Conservation (phyloP, 495 filamentous ascomycete genomes). For the Neurospora sublineolata region DNA sequence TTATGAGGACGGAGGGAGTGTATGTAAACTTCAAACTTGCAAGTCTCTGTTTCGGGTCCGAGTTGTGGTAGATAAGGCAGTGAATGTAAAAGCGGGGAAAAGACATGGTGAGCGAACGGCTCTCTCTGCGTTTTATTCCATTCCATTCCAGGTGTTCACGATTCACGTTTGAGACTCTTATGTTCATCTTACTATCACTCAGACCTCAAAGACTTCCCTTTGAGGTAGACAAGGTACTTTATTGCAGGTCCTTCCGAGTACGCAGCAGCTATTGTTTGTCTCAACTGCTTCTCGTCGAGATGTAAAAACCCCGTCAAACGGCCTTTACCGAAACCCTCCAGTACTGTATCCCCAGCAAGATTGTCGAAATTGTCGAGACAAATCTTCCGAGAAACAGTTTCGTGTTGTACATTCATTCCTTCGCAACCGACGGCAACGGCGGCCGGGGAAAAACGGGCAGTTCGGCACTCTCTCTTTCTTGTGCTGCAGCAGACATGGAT, state of each 20-base stretch:
- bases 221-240: too few relatives aligned
- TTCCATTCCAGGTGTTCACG: background rate
- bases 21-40: too few relatives aligned
- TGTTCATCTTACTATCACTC: background rate
- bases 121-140: background rate
- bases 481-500: too few relatives aligned
- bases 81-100: background rate
- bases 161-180: background rate
- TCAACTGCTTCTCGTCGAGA: too few relatives aligned
- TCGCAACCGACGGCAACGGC: background rate
- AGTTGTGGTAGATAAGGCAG: background rate
- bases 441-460: background rate
- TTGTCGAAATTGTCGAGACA: background rate
- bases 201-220: too few relatives aligned
- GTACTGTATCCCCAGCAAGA: background rate
- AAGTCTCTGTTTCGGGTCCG: background rate
- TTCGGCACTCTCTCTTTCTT: background rate
- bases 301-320: too few relatives aligned
- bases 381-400: background rate
- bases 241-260: too few relatives aligned
- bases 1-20: too few relatives aligned
- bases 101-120: background rate
- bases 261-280: too few relatives aligned
- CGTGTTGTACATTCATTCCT: background rate
- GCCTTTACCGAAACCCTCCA: too few relatives aligned